phyloP scores from a whole-genome alignment of 164 flowering plant genomes.

The Dillenia turbinata region DNA sequence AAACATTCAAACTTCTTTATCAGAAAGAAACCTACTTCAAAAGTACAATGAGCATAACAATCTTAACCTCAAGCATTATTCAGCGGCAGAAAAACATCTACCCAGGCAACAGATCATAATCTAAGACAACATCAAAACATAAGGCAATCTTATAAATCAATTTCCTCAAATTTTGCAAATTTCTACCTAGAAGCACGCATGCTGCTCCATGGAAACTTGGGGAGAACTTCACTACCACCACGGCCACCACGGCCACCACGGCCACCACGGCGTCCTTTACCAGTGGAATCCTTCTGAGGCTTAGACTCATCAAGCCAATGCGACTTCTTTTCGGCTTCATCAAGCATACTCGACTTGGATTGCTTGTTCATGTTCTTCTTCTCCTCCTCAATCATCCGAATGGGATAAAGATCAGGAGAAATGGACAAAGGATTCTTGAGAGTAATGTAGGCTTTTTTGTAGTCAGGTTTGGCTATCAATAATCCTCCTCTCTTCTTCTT shows the following conservation, averaged over 20 bases:
- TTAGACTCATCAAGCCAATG: constrained; percentile 60
- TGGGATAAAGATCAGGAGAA: constrained; percentile 55
- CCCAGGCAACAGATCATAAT: neutral
- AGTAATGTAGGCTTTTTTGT: constrained; percentile 81
- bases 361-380: constrained; percentile 35
- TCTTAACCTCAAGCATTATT: neutral
- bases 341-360: constrained; percentile 40
- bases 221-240: constrained; percentile 10
- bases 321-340: constrained; percentile 33
- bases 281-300: constrained; percentile 12
- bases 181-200: constrained; percentile 33
- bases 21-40: neutral
- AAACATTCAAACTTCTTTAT: neutral
- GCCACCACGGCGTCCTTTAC: constrained; percentile 6
- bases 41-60: neutral
- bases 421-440: constrained; percentile 52
- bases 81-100: neutral
- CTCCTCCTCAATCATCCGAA: constrained; percentile 52
- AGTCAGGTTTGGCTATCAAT: constrained; percentile 61
- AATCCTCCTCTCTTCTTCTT: constrained; percentile 79
- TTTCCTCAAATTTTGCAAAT: neutral
- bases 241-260: constrained; percentile 10
- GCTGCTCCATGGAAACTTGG: constrained; percentile 72
- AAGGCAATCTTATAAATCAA: no score
- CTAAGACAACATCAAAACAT: neutral